Evolutionary conservation across 306 rosid species (phyloP), one percentile per base, ranked within the genome.

Genomic region (Spatholobus suberectus): DNA sequence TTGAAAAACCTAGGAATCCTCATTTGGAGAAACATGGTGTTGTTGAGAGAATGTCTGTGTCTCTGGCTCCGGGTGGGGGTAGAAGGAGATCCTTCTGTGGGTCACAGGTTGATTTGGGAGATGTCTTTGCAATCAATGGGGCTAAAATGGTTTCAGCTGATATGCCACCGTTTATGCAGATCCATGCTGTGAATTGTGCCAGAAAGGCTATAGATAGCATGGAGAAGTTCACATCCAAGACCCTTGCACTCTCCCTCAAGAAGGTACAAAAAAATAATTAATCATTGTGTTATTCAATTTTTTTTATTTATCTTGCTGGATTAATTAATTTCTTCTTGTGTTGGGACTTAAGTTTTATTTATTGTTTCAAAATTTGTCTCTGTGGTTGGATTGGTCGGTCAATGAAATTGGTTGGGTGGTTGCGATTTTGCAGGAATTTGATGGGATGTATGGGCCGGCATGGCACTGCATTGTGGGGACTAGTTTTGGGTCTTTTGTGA

Each of bases 151-250:
- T 91, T 57, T 91, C 98, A 34, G 98, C 83, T 81, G 99, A 96
- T 81, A 96, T 96, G 99, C 96, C 97, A 14, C 98, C 99, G 14
- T 88, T 92, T 89, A 93, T 96, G 99, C 99, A 96, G 99, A 92
- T 93, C 85, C 99, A 96, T 85, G 98, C 91, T 7, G 97, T 94
- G 18, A 96, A 93, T 78, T 90, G 71, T 82, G 99, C 99, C 5
- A 92, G 99, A 80, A 96, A 90, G 52, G 70, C 90, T 51, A 81
- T 81, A 62, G 99, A 96, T 71, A 96, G 99, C 66, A 84, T 93
- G 90, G 98, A 93, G 86, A 96, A 96, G 63, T 93, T 96, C 91
- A 89, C 99, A 29, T 93, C 98, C 41, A 96, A 89, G 73, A 87
- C 99, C 82, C 98, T 96, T 73, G 99, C 99, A 6, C 84, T 85